A percentile compares a stretch with the other conserved stretches of the same genome.
phyloP scores from a whole-genome alignment of 768 basidiomycete species.

The Tylopilus sp. region DNA sequence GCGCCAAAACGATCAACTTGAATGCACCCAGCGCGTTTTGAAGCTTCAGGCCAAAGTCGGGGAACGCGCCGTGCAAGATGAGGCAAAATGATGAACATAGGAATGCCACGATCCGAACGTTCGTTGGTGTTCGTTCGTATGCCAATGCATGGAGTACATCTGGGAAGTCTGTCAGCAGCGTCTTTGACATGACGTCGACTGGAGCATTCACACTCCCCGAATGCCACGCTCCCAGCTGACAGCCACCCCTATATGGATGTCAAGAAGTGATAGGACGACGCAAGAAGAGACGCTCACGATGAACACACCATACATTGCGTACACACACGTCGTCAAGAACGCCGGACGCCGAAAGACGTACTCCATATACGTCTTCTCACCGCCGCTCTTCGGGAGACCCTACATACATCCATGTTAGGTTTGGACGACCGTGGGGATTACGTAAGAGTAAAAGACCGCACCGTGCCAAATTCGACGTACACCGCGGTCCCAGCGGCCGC shows the following conservation, averaged over 20 bases:
- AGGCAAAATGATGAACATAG: slow-evolving; percentile 54
- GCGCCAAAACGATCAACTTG: slow-evolving; percentile 54
- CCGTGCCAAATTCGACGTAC: slow-evolving; percentile 74
- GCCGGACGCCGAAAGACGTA: slow-evolving; percentile 62
- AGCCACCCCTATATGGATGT: slow-evolving; percentile 45
- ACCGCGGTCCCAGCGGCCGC: slow-evolving; percentile 67
- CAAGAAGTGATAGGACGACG: neutral
- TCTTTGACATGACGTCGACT: neutral
- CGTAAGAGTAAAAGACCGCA: slow-evolving; percentile 32
- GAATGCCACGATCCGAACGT: slow-evolving; percentile 53
- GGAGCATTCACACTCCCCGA: slow-evolving; percentile 62
- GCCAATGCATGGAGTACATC: slow-evolving; percentile 57
- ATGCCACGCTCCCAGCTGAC: slow-evolving; percentile 59
- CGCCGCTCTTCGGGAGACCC: slow-evolving; percentile 69
- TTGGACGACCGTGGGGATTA: neutral
- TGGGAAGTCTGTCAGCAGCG: slow-evolving; percentile 25
- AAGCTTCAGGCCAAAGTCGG: slow-evolving; percentile 54
- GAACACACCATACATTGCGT: slow-evolving; percentile 54
- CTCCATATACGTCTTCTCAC: slow-evolving; percentile 75
- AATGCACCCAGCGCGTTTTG: slow-evolving; percentile 62
- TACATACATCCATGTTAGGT: slow-evolving; percentile 18
- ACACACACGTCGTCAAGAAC: slow-evolving; percentile 59
- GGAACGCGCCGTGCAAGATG: slow-evolving; percentile 51
- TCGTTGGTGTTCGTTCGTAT: slow-evolving; percentile 40
- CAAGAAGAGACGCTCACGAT: slow-evolving; percentile 39